Base-by-base conservation (phyloP, 495 filamentous ascomycete genomes). In the Niebla homalea region DNA sequence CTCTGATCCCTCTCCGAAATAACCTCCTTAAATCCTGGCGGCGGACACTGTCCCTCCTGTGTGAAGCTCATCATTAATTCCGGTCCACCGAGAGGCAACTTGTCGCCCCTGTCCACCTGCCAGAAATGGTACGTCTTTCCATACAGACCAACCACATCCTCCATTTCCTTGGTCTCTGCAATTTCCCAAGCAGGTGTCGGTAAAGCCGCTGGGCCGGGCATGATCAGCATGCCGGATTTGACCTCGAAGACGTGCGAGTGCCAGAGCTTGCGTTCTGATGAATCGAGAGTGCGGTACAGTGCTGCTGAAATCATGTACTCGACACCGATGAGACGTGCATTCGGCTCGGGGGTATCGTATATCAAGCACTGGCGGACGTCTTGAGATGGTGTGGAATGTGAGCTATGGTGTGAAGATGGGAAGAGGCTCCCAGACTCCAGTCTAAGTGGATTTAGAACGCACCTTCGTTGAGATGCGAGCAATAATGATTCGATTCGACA, bases 61-160 rank as follows among this genome's bases (percentile, higher is more conserved):
- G 76, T 81, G 59, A 81, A 83, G 60, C 83, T 89, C 37, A 73
- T 78, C 87, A 92, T 90, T 54, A 94, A 66, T 67, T 83, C 65
- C 51, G 87, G 85, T 64, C 69, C 67, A 0, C 87, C 87, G 49
- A 92, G 59, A 19, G 87, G 85, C 56, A 94, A 56, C 55, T 75
- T 61, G 59, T 92, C 77, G 5, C 89, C 87, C n/a, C 78, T 68
- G 61, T 93, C 86, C 23, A 82, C 75, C 72, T 93, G 86, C 88
- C 88, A 94, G 45, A 92, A 68, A 60, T 89, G 88, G 66, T 81
- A 94, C n/a, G 81, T 78, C 64, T 94, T 93, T n/a, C 87, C 88
- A 54, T 94, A 94, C 5, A 90, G 57, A 14, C 71, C 63, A 2
- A 81, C 60, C 7, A 90, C 68, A 52, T 85, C 70, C 55, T 80